phyloP scores from a whole-genome alignment of 805 yeast species.

The Teunomyces panamensis region DNA sequence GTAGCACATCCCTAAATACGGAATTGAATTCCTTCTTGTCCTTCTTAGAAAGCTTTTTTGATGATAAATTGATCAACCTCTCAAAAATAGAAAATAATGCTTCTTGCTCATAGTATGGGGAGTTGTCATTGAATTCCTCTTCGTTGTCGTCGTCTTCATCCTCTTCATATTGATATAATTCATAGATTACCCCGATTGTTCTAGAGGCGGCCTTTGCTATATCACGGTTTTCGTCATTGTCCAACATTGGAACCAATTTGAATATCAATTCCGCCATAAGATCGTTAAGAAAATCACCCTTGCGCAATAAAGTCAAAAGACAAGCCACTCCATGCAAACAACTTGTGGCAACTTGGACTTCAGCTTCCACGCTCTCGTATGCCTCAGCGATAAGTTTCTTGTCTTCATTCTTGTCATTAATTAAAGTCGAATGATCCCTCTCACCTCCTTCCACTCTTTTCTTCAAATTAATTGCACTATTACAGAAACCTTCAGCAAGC shows the following conservation, averaged over 20 bases:
- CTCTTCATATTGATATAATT: conserved; percentile 46
- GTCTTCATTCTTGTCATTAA: conserved; percentile 34
- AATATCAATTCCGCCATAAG: conserved; percentile 38
- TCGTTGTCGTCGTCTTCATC: conserved; percentile 37
- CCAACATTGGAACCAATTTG: conserved; percentile 41
- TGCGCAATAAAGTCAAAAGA: conserved; percentile 41
- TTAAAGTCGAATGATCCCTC: conserved; percentile 39
- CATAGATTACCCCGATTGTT: conserved; percentile 55
- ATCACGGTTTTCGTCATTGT: conserved; percentile 40
- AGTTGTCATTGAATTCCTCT: conserved; percentile 41
- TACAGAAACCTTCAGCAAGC: conserved; percentile 37
- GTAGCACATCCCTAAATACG: conserved; percentile 55
- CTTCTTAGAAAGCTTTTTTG: conserved; percentile 58
- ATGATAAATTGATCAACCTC: conserved; percentile 47
- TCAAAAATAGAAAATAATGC: conserved; percentile 40
- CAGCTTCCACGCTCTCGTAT: conserved; percentile 26
- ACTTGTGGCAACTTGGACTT: conserved; percentile 38
- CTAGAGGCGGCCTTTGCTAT: conserved; percentile 55
- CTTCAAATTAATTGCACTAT: conserved; percentile 27
- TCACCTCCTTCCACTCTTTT: conserved; percentile 39
- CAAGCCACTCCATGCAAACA: conserved; percentile 47
- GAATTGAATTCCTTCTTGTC: conserved; percentile 61
- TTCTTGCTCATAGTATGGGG: conserved; percentile 55
- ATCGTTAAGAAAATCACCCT: conserved; percentile 43
- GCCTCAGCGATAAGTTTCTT: conserved; percentile 35